Evolutionary conservation across 805 yeast genomes (phyloP), one percentile per base, ranked within the genome.

Genomic region (Candida peoriensis): DNA sequence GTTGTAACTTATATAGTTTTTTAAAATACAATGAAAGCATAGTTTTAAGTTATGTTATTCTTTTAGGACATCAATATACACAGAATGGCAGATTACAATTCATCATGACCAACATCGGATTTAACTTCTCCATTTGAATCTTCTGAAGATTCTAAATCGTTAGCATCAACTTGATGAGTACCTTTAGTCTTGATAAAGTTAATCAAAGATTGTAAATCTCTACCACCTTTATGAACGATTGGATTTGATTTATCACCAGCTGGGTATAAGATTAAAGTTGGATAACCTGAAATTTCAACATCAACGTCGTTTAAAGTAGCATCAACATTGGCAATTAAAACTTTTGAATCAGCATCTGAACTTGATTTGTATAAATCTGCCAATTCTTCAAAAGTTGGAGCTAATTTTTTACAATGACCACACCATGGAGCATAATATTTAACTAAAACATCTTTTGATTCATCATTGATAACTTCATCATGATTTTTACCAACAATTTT

Each of bases 401-500:
- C 90, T 59, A 88, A 72, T 63, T 75, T 84, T 72, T 86, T 87
- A 71, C 96, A 87, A 71, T 88, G 96, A 30, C 96, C 94, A 70
- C 96, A 88, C 96, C 96, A 89, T 65, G 95, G 94, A 32, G 97
- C 97, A 57, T 85, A 89, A 66, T 89, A 90, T 68, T 86, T 84
- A 37, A 90, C 95, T 38, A 89, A 63, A 24, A 84, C 80, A 57
- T 83, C 90, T 65, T 78, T 81, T 15, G 47, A 54, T 34, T 57
- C 54, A 50, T 79, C 78, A 20, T 61, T 61, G 34, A 86, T 72
- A 40, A 86, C 64, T 22, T 71, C 76, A 33, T 83, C 81, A 63
- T 86, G 93, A 55, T 78, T 86, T 64, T 78, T 74, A 48, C 87
- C 95, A 42, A 90, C 97, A 48, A 90, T 71, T 54, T 76, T 81